Percentiles rank a stretch among this genome's conserved stretches.
These are phyloP conservation scores for Candida sp. DNA, from an alignment of 1,139 yeast species.

Conservation along the genomic window DNA sequence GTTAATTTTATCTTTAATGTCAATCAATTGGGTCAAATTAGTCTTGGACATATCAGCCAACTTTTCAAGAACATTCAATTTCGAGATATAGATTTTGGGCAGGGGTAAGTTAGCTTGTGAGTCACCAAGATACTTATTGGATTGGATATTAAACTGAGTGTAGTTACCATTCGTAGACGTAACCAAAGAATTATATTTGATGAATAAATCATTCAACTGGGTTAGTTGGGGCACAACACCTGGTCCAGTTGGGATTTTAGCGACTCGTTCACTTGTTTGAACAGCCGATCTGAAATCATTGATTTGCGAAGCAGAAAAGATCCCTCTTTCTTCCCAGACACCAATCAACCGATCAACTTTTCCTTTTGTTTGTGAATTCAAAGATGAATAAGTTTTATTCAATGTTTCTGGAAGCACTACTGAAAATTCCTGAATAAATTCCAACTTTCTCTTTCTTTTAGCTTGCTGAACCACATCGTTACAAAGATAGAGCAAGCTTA, in stretches of 20 bases:
- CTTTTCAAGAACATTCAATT: slow-evolving; percentile 42
- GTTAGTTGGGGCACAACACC: slow-evolving; percentile 6
- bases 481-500: slow-evolving; percentile 67
- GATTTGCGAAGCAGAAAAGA: slow-evolving; percentile 48
- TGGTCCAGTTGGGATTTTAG: slow-evolving; percentile 4
- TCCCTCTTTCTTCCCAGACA: slow-evolving; percentile 74
- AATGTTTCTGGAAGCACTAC: slow-evolving; percentile 40
- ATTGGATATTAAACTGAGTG: slow-evolving; percentile 42
- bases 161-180: slow-evolving; percentile 34
- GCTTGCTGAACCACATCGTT: slow-evolving; percentile 87
- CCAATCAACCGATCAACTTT: slow-evolving; percentile 62
- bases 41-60: slow-evolving; percentile 34
- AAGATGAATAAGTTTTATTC: slow-evolving; percentile 25
- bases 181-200: slow-evolving; percentile 25
- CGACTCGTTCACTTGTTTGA: slow-evolving; percentile 14
- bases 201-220: slow-evolving; percentile 26
- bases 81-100: slow-evolving; percentile 46
- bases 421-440: slow-evolving; percentile 59
- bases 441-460: slow-evolving; percentile 58
- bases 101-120: slow-evolving; percentile 51
- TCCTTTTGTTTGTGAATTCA: slow-evolving; percentile 41
- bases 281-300: slow-evolving; percentile 37
- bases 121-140: slow-evolving; percentile 38
- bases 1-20: slow-evolving; percentile 36
- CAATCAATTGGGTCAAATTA: slow-evolving; percentile 35